Conservation (phyloP, 2,329 filamentous ascomycete species). For the Sporothrix brunneoviolacea region DNA sequence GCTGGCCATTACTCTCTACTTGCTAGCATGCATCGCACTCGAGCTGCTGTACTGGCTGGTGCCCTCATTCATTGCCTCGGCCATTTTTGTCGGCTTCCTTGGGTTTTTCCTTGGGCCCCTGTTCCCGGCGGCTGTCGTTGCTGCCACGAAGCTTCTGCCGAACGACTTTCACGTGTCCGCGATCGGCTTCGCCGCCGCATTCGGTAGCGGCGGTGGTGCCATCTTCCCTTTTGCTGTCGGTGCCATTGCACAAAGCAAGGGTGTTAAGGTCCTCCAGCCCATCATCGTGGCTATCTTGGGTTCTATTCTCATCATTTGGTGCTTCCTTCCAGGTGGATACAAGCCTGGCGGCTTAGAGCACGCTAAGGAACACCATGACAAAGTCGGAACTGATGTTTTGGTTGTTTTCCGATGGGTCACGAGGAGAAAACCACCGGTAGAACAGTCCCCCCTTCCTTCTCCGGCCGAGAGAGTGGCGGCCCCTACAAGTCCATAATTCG, state of each 20-base stretch:
- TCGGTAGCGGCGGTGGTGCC: conserved; percentile 68
- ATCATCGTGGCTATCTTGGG: conserved; percentile 44
- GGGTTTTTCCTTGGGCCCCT: conserved; percentile 77
- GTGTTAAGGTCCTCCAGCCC: conserved; percentile 52
- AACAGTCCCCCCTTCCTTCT: not conserved
- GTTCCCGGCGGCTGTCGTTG: conserved; percentile 69
- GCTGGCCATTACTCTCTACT: conserved; percentile 55
- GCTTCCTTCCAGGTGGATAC: conserved; percentile 29
- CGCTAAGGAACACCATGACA: conserved; percentile 31
- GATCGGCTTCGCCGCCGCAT: conserved; percentile 73
- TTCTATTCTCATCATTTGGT: conserved; percentile 40
- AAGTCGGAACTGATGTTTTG: conserved; percentile 29
- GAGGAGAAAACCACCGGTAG: not conserved
- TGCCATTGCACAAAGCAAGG: conserved; percentile 54
- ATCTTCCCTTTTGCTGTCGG: conserved; percentile 61
- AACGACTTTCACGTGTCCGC: conserved; percentile 67
- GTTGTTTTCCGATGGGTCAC: conserved; percentile 15
- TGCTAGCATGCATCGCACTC: conserved; percentile 55
- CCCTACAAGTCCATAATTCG: not conserved
- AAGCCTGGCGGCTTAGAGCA: conserved; percentile 33
- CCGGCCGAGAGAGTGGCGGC: not conserved
- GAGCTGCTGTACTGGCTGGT: conserved; percentile 77
- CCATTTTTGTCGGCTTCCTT: conserved; percentile 62
- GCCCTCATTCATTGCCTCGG: conserved; percentile 66
- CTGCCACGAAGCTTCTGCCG: conserved; percentile 67